Evolutionary conservation across 352 stramenopile genomes (phyloP).

Genomic region (Globisporangium uncinulatum): DNA sequence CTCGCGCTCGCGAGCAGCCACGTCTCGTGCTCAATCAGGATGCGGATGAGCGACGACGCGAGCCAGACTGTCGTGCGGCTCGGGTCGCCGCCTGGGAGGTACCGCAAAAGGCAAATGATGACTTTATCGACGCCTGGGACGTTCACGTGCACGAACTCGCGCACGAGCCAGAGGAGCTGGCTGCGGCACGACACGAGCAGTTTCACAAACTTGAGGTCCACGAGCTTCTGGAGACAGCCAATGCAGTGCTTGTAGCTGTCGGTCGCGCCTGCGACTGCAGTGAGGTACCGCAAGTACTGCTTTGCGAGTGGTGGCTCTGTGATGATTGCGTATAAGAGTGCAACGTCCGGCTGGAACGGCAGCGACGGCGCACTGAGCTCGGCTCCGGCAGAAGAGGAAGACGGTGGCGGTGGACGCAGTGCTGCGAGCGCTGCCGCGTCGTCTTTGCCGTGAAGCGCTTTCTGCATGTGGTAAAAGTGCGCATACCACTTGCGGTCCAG

Average conservation of each 20-base stretch:
- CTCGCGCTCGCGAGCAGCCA: slow-evolving; percentile 69
- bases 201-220: slow-evolving; percentile 80
- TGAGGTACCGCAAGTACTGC: slow-evolving; percentile 73
- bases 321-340: slow-evolving; percentile 70
- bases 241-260: slow-evolving; percentile 80
- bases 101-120: slow-evolving; percentile 70
- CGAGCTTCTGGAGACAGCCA: slow-evolving; percentile 72
- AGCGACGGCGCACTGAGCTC: slow-evolving; percentile 14
- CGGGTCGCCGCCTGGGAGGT: slow-evolving; percentile 55
- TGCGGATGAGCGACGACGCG: slow-evolving; percentile 68
- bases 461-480: slow-evolving; percentile 85
- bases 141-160: slow-evolving; percentile 74
- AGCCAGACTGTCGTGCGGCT: slow-evolving; percentile 75
- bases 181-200: slow-evolving; percentile 67
- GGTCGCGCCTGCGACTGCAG: slow-evolving; percentile 26
- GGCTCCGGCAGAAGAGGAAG: neutral
- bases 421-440: slow-evolving; percentile 41
- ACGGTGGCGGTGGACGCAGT: slow-evolving; percentile 26
- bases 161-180: slow-evolving; percentile 75
- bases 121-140: slow-evolving; percentile 65
- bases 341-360: slow-evolving; percentile 74
- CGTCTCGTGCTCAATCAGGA: slow-evolving; percentile 71
- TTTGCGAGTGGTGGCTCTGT: slow-evolving; percentile 68
- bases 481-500: slow-evolving; percentile 84
- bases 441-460: slow-evolving; percentile 71